Evolutionary conservation across 345 rosid species (phyloP), one percentile per base, ranked within the genome.

Genomic region (Gossypium longicalyx): DNA sequence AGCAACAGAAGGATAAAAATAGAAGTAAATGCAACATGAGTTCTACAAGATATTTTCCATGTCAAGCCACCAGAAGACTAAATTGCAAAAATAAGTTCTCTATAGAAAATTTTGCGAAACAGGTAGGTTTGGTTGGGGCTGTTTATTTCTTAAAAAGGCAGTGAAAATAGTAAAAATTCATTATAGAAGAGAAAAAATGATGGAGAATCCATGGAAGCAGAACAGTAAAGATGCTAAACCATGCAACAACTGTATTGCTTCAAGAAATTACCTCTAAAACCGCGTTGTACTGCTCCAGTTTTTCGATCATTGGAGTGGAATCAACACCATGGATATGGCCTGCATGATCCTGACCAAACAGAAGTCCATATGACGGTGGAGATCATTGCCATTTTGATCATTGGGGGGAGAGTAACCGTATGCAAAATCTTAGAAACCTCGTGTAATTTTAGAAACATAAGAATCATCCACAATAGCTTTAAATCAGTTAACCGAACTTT

Each of bases 321-420:
- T 94, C 90, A 43, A 92, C 97, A 69, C 98, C 97, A 86, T 68
- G 89, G 76, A 92, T 94, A 80, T 92, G 98, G 57, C 98, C 97
- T 59, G 97, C 96, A 83, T 91, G 98, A 83, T 94, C 98, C 97
- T 94, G 82, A 77, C 19, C 79, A 76, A 67, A 79, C 1, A 75
- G 57, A 72, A 51, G 67, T 51, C 61, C 13, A 73, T 69, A 17
- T 76, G 71, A 77, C 6, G 7, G 41, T 34, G 41, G 38, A 34
- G 38, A 34, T 34, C 41, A 34, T 5, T 34, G 41, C 41, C 41
- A 34, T 34, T 34, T 34, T 34, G 41, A 34, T 5, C 41, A 34
- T 5, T 34, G 41, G 41, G 2, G 41, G 41, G 7, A 34, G 41
- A 5, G 41, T 34, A 34, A 5, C 41, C 1, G 7, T 20, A 59